phyloP scores from a whole-genome alignment of 495 filamentous ascomycete species.

The Aspergillus ellipticus region DNA sequence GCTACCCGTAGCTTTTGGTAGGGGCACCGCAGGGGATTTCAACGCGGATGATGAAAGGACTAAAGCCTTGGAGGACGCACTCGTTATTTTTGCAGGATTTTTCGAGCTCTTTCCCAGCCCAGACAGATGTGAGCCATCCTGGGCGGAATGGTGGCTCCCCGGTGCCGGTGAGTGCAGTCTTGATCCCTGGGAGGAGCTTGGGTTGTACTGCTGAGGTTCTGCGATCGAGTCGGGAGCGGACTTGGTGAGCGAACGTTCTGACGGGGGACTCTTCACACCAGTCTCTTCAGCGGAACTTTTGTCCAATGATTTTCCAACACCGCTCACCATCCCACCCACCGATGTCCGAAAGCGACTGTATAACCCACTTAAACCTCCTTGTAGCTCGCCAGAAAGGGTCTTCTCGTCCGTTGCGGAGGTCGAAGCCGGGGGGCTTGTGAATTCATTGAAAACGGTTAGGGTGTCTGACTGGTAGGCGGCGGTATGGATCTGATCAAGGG shows the following conservation, averaged over 20 bases:
- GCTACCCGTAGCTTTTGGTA: slow-evolving; percentile 44
- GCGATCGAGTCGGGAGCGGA: slow-evolving; percentile 20
- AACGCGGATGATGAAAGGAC: slow-evolving; percentile 38
- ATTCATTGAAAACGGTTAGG: slow-evolving; percentile 87
- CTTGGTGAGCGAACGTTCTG: slow-evolving; percentile 28
- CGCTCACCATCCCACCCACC: slow-evolving; percentile 58
- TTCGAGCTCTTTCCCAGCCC: slow-evolving; percentile 47
- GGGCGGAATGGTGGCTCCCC: slow-evolving; percentile 25
- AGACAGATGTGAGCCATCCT: slow-evolving; percentile 34
- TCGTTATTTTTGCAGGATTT: slow-evolving; percentile 51
- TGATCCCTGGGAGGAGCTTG: slow-evolving; percentile 35
- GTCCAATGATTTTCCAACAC: slow-evolving; percentile 38
- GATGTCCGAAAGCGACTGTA: slow-evolving; percentile 78
- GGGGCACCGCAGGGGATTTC: slow-evolving; percentile 37
- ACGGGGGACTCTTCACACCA: slow-evolving; percentile 22
- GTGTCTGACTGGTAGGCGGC: slow-evolving; percentile 73
- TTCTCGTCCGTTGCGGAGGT: slow-evolving; percentile 59
- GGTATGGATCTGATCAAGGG: slow-evolving; percentile 81
- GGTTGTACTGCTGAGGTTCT: slow-evolving; percentile 27
- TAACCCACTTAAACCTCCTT: slow-evolving; percentile 79
- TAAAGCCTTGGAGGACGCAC: slow-evolving; percentile 51
- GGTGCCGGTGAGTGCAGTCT: slow-evolving; percentile 41
- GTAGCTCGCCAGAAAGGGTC: slow-evolving; percentile 64
- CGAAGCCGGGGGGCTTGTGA: slow-evolving; percentile 50
- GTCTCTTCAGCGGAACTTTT: slow-evolving; percentile 24